These are phyloP conservation scores for Neopestalotiopsis rosae DNA, from an alignment of 2,329 filamentous ascomycete genomes.

Conservation along the genomic window DNA sequence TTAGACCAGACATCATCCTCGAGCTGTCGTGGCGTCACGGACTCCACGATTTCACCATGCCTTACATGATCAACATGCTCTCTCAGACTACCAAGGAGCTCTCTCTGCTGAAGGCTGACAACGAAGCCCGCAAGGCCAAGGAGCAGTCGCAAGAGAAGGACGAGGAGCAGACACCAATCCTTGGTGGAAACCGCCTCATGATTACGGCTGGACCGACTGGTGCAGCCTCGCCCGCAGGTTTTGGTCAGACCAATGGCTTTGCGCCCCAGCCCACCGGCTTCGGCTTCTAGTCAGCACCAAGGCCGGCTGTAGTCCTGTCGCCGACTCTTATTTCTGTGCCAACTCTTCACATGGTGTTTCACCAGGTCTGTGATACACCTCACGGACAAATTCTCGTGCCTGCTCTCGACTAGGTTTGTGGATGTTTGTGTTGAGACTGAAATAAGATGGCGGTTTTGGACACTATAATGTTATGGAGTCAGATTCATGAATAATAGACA, in stretches of 20 bases:
- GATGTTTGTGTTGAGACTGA: neutral
- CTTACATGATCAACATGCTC: constrained; percentile 99
- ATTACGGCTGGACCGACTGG: constrained; percentile 85
- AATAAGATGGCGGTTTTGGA: neutral
- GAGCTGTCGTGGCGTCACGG: constrained; percentile 97
- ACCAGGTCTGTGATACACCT: neutral
- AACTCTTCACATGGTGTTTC: neutral
- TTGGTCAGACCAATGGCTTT: constrained; percentile 84
- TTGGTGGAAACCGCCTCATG: constrained; percentile 89
- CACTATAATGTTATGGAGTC: neutral
- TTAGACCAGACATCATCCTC: constrained; percentile 89
- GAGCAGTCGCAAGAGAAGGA: constrained; percentile 79
- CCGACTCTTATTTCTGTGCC: constrained; percentile 14
- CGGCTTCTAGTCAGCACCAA: constrained; percentile 53
- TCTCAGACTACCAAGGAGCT: constrained; percentile 89
- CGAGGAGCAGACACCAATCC: constrained; percentile 91
- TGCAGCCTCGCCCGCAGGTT: constrained; percentile 68
- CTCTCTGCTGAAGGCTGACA: constrained; percentile 87
- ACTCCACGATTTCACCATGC: constrained; percentile 97
- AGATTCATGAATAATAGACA: neutral
- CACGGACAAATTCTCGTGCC: neutral
- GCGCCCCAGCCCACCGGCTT: constrained; percentile 87
- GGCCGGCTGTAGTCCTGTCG: constrained; percentile 24
- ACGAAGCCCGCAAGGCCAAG: constrained; percentile 86
- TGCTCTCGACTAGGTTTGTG: neutral